These are phyloP conservation scores for Blastocystis sp. DNA, from an alignment of 352 stramenopile genomes.

Conservation along the genomic window DNA sequence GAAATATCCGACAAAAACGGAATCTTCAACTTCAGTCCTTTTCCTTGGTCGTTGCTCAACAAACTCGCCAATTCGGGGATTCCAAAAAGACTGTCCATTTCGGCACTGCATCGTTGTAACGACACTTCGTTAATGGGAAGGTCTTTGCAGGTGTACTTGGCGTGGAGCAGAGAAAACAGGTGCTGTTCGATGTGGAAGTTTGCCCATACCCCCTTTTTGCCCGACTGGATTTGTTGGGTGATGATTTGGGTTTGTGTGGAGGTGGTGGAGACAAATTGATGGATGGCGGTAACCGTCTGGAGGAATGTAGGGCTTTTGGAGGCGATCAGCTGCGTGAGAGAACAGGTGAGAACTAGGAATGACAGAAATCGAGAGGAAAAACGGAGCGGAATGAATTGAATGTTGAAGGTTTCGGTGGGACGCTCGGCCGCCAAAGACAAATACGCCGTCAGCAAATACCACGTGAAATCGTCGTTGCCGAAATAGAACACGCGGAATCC, in stretches of 20 bases:
- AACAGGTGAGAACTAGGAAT: slow-evolving; percentile 1
- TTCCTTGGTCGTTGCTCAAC: slow-evolving; percentile 17
- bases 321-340: slow-evolving; percentile 10
- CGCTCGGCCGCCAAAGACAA: not conserved
- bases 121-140: slow-evolving; percentile 1
- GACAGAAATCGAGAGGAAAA: not conserved
- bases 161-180: not conserved
- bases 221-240: not conserved
- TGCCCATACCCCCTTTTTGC: slow-evolving; percentile 2
- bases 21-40: slow-evolving; percentile 3
- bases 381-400: slow-evolving; percentile 56
- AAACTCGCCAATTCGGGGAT: not conserved
- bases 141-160: not conserved
- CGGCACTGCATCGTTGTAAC: not conserved
- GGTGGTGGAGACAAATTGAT: not conserved
- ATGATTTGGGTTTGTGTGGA: not conserved
- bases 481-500: slow-evolving; percentile 39
- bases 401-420: slow-evolving; percentile 20
- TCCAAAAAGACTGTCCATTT: not conserved
- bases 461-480: slow-evolving; percentile 40
- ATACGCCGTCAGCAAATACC: slow-evolving; percentile 28
- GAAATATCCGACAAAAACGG: slow-evolving; percentile 23
- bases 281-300: not conserved
- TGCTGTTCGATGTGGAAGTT: slow-evolving; percentile 28
- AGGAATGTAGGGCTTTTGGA: not conserved